phyloP scores from a whole-genome alignment of 148 eudicot species.

The Selenicereus undatus region DNA sequence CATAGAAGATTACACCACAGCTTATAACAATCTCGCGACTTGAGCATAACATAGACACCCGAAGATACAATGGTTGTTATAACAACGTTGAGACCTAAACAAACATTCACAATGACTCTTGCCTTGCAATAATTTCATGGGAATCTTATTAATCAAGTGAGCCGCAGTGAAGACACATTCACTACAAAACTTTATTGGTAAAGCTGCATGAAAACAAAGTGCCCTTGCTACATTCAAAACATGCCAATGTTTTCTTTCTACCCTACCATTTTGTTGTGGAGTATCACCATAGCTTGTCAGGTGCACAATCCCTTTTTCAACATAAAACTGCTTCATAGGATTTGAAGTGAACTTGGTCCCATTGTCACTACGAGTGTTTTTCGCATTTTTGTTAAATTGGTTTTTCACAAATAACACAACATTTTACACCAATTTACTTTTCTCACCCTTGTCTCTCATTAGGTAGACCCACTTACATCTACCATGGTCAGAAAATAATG shows the following conservation, averaged over 20 bases:
- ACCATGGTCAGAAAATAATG: not conserved
- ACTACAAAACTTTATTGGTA: not conserved
- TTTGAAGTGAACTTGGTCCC: not conserved
- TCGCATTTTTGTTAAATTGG: not conserved
- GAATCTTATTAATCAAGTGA: not conserved
- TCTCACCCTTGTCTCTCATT: conserved; percentile 30
- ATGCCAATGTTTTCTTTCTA: not conserved
- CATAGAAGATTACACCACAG: not conserved
- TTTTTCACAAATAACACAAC: not conserved
- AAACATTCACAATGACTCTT: not conserved
- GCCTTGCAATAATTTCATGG: not conserved
- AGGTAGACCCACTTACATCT: conserved; percentile 18
- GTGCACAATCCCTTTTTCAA: not conserved
- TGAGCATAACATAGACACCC: not conserved
- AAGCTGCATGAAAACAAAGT: not conserved
- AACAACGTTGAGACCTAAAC: not conserved
- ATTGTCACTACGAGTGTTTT: not conserved
- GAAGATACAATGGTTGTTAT: not conserved
- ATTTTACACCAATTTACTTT: conserved; percentile 24
- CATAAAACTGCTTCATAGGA: not conserved
- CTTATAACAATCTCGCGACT: no score
- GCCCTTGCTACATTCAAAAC: not conserved
- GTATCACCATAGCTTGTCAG: not conserved
- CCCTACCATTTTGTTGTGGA: not conserved
- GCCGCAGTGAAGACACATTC: not conserved